phyloP scores from a whole-genome alignment of 2,329 filamentous ascomycete genomes.

The Epichloe coenophiala region DNA sequence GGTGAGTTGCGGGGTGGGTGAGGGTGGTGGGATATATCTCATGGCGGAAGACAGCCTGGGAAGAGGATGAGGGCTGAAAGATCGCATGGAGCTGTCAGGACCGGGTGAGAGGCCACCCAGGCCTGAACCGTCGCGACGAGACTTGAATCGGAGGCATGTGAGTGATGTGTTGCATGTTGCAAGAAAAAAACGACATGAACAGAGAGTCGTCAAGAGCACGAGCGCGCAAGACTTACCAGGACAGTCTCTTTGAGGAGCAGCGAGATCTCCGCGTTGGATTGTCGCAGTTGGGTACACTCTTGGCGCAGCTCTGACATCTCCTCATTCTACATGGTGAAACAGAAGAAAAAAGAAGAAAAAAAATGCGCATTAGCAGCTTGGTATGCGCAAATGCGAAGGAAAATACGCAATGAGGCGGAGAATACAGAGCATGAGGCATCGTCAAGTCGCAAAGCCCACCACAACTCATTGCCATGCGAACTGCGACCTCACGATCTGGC shows the following conservation, averaged over 20 bases:
- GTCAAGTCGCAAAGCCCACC: background rate
- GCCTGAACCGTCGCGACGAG: slow-evolving; percentile 4
- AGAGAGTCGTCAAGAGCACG: background rate
- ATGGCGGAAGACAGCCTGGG: slow-evolving; percentile 7
- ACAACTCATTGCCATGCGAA: background rate
- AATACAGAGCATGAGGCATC: background rate
- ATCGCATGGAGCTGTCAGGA: slow-evolving; percentile 4
- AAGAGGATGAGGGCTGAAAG: slow-evolving; percentile 6
- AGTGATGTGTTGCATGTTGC: background rate
- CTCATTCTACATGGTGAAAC: slow-evolving; percentile 7
- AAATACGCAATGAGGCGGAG: background rate
- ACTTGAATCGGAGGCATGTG: background rate
- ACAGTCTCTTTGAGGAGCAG: slow-evolving; percentile 11
- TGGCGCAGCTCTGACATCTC: slow-evolving; percentile 12
- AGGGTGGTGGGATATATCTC: slow-evolving; percentile 6
- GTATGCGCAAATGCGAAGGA: background rate
- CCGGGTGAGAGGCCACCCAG: slow-evolving; percentile 3
- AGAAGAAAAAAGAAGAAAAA: background rate
- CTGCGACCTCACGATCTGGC: background rate
- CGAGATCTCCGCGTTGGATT: slow-evolving; percentile 12
- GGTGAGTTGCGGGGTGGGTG: slow-evolving; percentile 5
- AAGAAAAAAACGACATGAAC: background rate
- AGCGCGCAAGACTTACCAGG: slow-evolving; percentile 6
- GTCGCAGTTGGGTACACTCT: slow-evolving; percentile 12
- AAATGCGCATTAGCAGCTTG: background rate